Conservation (phyloP, 2,329 filamentous ascomycete genomes). For the Dactylellina drechsleri region DNA sequence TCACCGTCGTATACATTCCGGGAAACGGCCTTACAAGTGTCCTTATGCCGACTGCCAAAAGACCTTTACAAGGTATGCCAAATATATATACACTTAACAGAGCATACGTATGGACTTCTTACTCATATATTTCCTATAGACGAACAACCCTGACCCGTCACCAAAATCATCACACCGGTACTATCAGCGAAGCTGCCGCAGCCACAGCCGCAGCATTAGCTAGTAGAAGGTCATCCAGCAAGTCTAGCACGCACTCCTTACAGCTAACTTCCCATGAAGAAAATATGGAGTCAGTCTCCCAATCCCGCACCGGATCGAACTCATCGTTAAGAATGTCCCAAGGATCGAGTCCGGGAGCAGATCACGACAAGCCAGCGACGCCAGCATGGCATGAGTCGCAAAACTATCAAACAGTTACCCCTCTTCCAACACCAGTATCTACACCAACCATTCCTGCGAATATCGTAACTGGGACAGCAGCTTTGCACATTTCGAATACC, state of each 20-base stretch:
- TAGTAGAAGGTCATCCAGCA: conserved; percentile 51
- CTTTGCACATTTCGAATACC: conserved; percentile 42
- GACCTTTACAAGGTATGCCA: conserved; percentile 76
- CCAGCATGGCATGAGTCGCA: conserved; percentile 47
- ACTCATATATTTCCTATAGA: conserved; percentile 62
- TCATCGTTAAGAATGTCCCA: conserved; percentile 54
- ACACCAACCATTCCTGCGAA: conserved; percentile 58
- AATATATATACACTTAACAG: not conserved
- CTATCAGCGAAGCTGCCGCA: conserved; percentile 89
- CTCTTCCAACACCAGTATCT: conserved; percentile 57
- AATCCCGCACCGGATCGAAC: conserved; percentile 53
- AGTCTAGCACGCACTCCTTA: conserved; percentile 62
- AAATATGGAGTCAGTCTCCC: conserved; percentile 55
- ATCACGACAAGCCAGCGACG: conserved; percentile 50
- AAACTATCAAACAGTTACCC: conserved; percentile 56
- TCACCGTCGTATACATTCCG: conserved; percentile 93
- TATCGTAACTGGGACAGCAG: conserved; percentile 55
- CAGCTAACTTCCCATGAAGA: conserved; percentile 59
- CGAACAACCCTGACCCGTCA: conserved; percentile 94
- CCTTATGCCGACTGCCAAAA: conserved; percentile 98
- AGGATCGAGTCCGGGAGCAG: conserved; percentile 51
- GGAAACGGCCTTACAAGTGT: conserved; percentile 96
- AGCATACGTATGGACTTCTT: not conserved
- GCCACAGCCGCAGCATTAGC: conserved; percentile 88
- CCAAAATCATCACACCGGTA: conserved; percentile 94